phyloP scores from a whole-genome alignment of 2,329 filamentous ascomycete species.

The Colletotrichum melonis region DNA sequence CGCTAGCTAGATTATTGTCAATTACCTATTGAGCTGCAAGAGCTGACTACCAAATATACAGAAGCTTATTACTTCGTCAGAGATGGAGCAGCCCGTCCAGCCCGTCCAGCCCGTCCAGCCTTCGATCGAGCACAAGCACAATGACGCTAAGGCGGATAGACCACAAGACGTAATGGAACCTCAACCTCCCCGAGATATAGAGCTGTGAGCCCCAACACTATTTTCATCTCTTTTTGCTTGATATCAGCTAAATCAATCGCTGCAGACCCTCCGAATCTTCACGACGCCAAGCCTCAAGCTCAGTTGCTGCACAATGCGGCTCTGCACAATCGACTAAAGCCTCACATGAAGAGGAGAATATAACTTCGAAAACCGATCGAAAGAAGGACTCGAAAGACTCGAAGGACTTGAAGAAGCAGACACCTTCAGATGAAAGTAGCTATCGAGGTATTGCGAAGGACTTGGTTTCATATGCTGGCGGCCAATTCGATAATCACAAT shows the following conservation, averaged over 20 bases:
- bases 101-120: no score
- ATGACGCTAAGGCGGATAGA: not conserved
- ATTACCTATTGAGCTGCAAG: no score
- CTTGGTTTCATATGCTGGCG: not conserved
- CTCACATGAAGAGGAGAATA: not conserved
- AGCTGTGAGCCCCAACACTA: not conserved
- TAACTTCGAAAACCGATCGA: fast-evolving
- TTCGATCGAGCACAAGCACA: no score
- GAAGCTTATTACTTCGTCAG: no score
- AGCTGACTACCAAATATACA: no score
- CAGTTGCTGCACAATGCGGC: not conserved
- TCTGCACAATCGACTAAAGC: not conserved
- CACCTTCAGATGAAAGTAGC: no score
- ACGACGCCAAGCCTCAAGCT: not conserved
- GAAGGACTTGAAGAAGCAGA: not conserved
- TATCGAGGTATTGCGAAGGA: no score
- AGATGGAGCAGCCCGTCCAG: no score
- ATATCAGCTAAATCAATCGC: not conserved
- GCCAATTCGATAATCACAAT: not conserved
- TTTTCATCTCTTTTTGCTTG: not conserved
- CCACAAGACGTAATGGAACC: not conserved
- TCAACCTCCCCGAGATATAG: not conserved
- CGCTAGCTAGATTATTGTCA: no score
- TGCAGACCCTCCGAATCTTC: not conserved
- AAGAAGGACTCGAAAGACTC: not conserved